phyloP scores from a whole-genome alignment of 139 green algal genomes.

The Coelastrella sp. region DNA sequence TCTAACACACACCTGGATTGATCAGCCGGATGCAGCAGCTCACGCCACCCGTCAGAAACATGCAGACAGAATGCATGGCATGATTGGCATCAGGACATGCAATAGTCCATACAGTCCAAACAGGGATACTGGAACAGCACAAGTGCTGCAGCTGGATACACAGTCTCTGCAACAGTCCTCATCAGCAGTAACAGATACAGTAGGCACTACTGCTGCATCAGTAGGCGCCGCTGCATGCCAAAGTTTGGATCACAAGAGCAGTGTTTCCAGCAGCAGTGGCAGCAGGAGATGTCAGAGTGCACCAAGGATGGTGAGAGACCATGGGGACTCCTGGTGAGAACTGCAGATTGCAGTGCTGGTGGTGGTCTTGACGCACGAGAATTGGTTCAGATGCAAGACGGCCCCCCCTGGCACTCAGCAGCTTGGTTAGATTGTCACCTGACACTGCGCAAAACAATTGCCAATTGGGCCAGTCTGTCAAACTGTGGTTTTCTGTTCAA shows the following conservation, averaged over 20 bases:
- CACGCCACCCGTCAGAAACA: too few species aligned
- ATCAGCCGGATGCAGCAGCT: not conserved
- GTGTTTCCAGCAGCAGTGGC: not conserved
- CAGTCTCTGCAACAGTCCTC: not conserved
- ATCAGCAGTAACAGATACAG: not conserved
- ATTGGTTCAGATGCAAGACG: too few species aligned
- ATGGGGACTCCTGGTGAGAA: not conserved
- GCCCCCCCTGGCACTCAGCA: too few species aligned
- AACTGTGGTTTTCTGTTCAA: too few species aligned
- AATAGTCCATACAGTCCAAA: not conserved
- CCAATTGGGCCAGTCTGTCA: too few species aligned
- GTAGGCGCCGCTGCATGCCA: not conserved
- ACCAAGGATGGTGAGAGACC: not conserved
- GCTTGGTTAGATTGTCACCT: too few species aligned
- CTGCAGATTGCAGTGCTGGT: not conserved
- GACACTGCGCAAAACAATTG: too few species aligned
- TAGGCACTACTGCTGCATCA: not conserved
- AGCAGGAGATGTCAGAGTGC: not conserved
- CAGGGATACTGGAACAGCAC: not conserved
- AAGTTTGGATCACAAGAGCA: too few species aligned
- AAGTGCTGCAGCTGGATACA: not conserved
- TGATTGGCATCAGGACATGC: not conserved
- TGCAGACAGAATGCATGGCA: not conserved
- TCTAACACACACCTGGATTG: not conserved
- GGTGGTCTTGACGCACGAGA: too few species aligned